Base-by-base conservation (phyloP, 2,329 filamentous ascomycete species). In the Paraconiothyrium sp. region DNA sequence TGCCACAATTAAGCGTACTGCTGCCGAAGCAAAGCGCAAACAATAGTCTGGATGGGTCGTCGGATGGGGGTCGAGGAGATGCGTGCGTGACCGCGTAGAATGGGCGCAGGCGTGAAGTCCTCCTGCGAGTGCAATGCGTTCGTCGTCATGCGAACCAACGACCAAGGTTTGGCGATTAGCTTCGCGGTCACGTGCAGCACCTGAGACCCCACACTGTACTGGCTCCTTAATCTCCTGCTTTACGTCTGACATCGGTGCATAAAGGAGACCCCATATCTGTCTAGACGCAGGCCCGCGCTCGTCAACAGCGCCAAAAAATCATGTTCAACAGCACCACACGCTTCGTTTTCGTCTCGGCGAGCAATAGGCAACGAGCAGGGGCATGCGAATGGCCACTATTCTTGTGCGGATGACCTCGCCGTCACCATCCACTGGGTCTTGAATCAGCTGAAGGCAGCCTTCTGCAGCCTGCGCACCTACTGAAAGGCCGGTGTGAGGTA, bases 131-230 rank as follows among this genome's bases (percentile, higher is more conserved):
- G 54, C 54, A 47, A 56, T 48, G 43, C 43, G 9, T 37, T 47
- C 41, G 32, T 56, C 54, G 54, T 56, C 54, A 56, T 56, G 54
- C 54, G 54, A 47, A 37, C 30, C 41, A 47, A 14, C 37, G 52
- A 46, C 54, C 54, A 56, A 56, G 54, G 27, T 37, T 56, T 44
- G 54, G 41, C 39, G 39, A 35, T 47, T 55, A 46, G 52, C 52
- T 35, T 16, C 52, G 24, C 9, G 22, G 20, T 56, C 54, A 56
- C 54, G 54, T 56, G 54, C 52, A 9, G 16, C 22, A 5, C 27
- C 39, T 20, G 39, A 27, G 41, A 56, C 54, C 54, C 54, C 32
- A 47, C 54, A 35, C 24, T 41, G 13, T n/a, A n/a, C 30, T 10
- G 22, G 54, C 54, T 56, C 54, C 54, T 39, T 47, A 37, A 37